Conservation (phyloP, 805 yeast genomes). For the Pichia ethanolica region DNA sequence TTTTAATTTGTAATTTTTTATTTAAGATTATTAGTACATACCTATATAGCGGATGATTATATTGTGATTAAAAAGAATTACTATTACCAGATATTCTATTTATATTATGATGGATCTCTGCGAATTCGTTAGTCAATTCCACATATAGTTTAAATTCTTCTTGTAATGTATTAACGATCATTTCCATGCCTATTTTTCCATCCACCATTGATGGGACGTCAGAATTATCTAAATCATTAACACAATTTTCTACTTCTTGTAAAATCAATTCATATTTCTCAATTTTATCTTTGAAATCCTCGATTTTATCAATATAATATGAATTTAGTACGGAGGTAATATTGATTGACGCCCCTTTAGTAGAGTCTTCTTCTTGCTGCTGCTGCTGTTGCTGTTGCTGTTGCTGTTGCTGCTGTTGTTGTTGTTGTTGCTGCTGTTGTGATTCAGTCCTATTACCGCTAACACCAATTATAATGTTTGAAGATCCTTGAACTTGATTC, state of each 20-base stretch:
- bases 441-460: constrained; percentile 23
- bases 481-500: constrained; percentile 15
- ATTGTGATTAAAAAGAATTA: constrained; percentile 10
- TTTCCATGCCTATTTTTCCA: constrained; percentile 35
- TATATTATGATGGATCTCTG: constrained; percentile 57
- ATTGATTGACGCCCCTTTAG: constrained; percentile 31
- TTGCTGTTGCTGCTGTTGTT: constrained; percentile 16
- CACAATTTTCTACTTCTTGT: constrained; percentile 52
- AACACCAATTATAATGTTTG: constrained; percentile 25
- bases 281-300: constrained; percentile 37
- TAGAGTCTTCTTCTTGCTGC: too few relatives aligned
- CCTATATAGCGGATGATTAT: too few relatives aligned
- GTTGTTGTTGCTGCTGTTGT: constrained; percentile 12
- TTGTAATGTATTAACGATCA: constrained; percentile 53
- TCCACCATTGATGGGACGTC: constrained; percentile 12
- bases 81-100: constrained; percentile 22
- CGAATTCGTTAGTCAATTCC: constrained; percentile 68
- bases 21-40: too few relatives aligned
- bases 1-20: too few relatives aligned
- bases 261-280: constrained; percentile 41
- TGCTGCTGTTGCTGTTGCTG: background rate
- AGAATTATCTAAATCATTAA: constrained; percentile 50
- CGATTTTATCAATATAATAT: constrained; percentile 42
- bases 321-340: constrained; percentile 42
- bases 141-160: constrained; percentile 65